Base-by-base conservation (phyloP, 2,329 filamentous ascomycete genomes). In the Pseudogymnoascus destructans region DNA sequence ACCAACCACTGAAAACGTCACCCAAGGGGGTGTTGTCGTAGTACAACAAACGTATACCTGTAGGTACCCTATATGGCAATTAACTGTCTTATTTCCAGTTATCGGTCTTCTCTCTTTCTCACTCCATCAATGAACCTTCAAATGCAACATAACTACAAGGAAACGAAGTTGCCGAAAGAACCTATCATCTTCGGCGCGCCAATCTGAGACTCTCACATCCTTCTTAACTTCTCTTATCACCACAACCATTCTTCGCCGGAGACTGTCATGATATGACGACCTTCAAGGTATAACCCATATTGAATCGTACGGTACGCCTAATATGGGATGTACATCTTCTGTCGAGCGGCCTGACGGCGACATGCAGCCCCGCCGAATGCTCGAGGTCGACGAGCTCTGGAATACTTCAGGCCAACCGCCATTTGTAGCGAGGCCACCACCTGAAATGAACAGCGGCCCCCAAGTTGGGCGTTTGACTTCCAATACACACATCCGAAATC, bases 11-110 rank as follows among this genome's bases (percentile, higher is more conserved):
- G 9, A 27, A 52, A 30, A 25, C 5, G 15, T 30, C 46, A 52
- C 6, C 46, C 25, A 30, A 30, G 42, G 25, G 46, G 46, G 46
- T 52, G 46, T 19, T 32, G n/a, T 30, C 13, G 40, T 30, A 19
- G 46, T 52, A 52, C 46, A 52, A 52, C 46, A 52, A 52, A 52
- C 25, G 23, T 32, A 17, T 52, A 30, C 46, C 46, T 30, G 46
- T 30, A 32, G 15, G 46, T 52, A 32, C 46, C 46, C 46, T 30
- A 32, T 23, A 52, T 52, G 25, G 46, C n/a, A 52, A 17, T 52
- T 32, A 52, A 32, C 25, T 52, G 5, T 52, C 17, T 30, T 52
- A 52, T 30, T 32, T 30, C 10, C 15, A 52, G 25, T 13, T 30
- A 6, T 30, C 25, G 25, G 11, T 52, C 25, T 30, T 52, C n/a